Percentiles rank a stretch among this genome's conserved stretches.
Conservation (phyloP, 768 basidiomycete species). For the Mycena floridula region DNA sequence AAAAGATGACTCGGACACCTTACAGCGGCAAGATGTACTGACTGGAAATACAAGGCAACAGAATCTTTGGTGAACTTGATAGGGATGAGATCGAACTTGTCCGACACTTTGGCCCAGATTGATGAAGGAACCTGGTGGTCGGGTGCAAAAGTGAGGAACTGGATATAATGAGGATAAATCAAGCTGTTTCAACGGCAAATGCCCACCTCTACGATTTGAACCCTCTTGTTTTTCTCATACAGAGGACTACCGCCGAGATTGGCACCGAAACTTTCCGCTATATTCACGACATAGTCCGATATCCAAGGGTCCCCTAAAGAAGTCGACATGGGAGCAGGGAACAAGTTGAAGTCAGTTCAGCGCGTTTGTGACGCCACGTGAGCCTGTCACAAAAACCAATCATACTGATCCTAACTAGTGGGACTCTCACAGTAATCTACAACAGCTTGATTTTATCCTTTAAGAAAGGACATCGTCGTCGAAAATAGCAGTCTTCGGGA, state of each 20-base stretch:
- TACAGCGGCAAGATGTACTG: not conserved
- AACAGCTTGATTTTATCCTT: too few relatives aligned
- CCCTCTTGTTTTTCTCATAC: not conserved
- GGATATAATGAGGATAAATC: not conserved
- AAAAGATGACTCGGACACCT: too few relatives aligned
- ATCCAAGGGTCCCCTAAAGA: not conserved
- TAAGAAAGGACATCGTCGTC: constrained; percentile 48
- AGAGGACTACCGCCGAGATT: not conserved
- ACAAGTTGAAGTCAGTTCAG: too few relatives aligned
- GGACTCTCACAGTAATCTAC: too few relatives aligned
- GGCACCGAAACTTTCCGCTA: not conserved
- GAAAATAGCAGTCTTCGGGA: constrained; percentile 73
- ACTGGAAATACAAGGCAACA: not conserved
- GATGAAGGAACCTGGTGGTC: not conserved
- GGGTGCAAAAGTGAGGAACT: not conserved
- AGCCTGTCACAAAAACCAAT: too few relatives aligned
- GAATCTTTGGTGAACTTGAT: not conserved
- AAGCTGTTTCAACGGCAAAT: not conserved
- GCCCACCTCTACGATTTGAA: not conserved
- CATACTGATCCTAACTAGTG: too few relatives aligned
- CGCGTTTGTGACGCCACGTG: too few relatives aligned
- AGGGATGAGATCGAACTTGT: not conserved
- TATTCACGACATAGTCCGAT: not conserved
- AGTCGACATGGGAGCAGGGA: too few relatives aligned
- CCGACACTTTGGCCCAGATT: not conserved